Evolutionary conservation across 2,329 filamentous ascomycete genomes (phyloP).

Genomic region (Onygenales sp.): DNA sequence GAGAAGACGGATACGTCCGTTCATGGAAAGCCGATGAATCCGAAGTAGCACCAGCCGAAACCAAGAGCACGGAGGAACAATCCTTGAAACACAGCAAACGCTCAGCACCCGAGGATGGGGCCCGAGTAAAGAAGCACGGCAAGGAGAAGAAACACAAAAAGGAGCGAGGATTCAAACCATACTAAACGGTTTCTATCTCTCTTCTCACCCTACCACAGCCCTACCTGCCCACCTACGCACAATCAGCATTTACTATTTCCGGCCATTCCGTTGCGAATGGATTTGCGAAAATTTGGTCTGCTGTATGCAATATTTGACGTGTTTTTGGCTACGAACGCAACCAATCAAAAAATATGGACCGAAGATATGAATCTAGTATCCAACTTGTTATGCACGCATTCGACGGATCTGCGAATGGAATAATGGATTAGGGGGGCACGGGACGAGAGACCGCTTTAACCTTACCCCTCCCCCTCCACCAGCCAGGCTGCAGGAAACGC

Average conservation of each 20-base stretch:
- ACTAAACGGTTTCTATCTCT: conserved; percentile 12
- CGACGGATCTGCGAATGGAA: too few relatives aligned
- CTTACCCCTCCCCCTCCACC: too few relatives aligned
- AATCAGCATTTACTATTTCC: background rate
- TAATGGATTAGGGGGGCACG: too few relatives aligned
- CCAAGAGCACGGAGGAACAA: conserved; percentile 8
- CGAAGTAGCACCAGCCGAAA: conserved; percentile 5
- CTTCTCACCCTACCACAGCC: background rate
- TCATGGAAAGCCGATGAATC: conserved; percentile 23
- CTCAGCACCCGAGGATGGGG: background rate
- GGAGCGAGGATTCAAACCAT: conserved; percentile 31
- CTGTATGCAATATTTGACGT: too few relatives aligned
- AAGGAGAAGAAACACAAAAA: conserved; percentile 20
- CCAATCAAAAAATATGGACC: too few relatives aligned
- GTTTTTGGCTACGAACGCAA: too few relatives aligned
- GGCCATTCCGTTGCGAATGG: background rate
- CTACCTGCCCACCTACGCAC: background rate
- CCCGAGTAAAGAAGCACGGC: conserved; percentile 17
- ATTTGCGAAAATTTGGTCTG: background rate
- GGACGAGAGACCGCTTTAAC: too few relatives aligned
- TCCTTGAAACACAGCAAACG: conserved; percentile 1
- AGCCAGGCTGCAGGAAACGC: too few relatives aligned
- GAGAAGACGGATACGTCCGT: conserved; percentile 35
- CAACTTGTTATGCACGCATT: too few relatives aligned
- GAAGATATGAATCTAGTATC: too few relatives aligned